Evolutionary conservation across 352 stramenopile species (phyloP).

Genomic region (Phytopythium cucurbitacearum): DNA sequence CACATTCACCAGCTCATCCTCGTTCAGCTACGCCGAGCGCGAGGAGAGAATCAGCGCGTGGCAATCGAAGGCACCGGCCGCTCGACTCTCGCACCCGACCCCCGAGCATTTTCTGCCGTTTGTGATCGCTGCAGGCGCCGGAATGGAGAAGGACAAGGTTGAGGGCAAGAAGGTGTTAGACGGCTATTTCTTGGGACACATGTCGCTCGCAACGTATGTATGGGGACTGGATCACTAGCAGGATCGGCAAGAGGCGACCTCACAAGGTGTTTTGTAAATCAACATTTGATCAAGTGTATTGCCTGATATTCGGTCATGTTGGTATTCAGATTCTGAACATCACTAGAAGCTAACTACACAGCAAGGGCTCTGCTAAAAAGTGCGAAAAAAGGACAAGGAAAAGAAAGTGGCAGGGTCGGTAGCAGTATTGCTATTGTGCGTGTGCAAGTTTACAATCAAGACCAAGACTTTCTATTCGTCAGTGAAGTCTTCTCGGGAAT

Average conservation of each 20-base stretch:
- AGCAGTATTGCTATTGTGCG: too few relatives aligned
- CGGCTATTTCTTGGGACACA: slow-evolving; percentile 23
- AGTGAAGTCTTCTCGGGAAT: slow-evolving; percentile 43
- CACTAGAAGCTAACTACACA: too few relatives aligned
- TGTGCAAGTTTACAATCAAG: not conserved
- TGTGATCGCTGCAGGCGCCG: slow-evolving; percentile 35
- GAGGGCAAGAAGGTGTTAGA: slow-evolving; percentile 27
- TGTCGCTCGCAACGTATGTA: slow-evolving; percentile 35
- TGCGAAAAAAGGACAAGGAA: too few relatives aligned
- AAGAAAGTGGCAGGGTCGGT: too few relatives aligned
- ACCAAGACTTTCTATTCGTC: slow-evolving; percentile 5
- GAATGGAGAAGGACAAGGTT: slow-evolving; percentile 28
- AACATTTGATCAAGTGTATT: too few relatives aligned
- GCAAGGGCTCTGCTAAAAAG: too few relatives aligned
- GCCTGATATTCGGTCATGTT: too few relatives aligned
- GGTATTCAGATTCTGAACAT: too few relatives aligned
- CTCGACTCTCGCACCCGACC: slow-evolving; percentile 29
- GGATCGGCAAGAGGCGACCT: too few relatives aligned
- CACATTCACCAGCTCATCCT: slow-evolving; percentile 16
- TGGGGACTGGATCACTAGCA: slow-evolving; percentile 16
- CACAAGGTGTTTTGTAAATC: too few relatives aligned
- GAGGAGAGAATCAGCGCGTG: slow-evolving; percentile 24
- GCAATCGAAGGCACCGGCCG: slow-evolving; percentile 19
- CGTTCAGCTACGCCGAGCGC: slow-evolving; percentile 17
- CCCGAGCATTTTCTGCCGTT: slow-evolving; percentile 55